phyloP scores from a whole-genome alignment of 345 rosid genomes.

The Eucalyptus regnans region DNA sequence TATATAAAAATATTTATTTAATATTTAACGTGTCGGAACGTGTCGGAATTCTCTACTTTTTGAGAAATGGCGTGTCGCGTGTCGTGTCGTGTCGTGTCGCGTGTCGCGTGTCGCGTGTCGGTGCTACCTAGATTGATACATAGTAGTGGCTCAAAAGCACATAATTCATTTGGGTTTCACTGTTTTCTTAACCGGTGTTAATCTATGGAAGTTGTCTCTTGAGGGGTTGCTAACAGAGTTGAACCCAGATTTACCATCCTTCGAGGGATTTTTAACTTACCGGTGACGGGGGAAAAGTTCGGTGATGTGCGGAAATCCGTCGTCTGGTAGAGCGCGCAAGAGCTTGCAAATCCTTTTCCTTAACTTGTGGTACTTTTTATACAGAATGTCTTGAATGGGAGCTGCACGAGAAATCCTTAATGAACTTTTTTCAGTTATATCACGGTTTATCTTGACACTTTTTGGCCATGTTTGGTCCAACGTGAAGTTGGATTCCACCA shows the following conservation, averaged over 20 bases:
- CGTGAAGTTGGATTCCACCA: background rate
- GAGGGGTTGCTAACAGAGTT: background rate
- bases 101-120: too few relatives aligned
- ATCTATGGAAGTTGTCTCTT: background rate
- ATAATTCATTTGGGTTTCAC: background rate
- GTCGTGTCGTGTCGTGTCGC: too few relatives aligned
- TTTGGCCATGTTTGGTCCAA: background rate
- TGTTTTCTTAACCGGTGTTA: background rate
- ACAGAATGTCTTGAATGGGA: background rate
- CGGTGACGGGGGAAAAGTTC: accelerated
- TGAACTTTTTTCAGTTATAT: background rate
- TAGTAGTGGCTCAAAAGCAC: background rate
- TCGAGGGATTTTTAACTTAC: background rate
- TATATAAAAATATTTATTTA: too few relatives aligned
- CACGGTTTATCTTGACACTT: background rate
- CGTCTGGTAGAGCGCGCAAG: background rate
- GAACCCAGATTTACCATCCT: background rate
- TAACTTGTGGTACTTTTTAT: background rate
- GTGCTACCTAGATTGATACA: too few relatives aligned
- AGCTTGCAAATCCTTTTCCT: background rate
- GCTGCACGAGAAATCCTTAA: background rate
- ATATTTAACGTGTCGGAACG: too few relatives aligned
- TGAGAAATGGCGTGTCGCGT: too few relatives aligned
- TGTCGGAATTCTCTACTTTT: too few relatives aligned
- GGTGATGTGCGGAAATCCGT: background rate